Percentiles rank a stretch among this genome's conserved stretches.
These are phyloP conservation scores for Penicillium brasilianum DNA, from an alignment of 2,329 filamentous ascomycete species.

Conservation along the genomic window DNA sequence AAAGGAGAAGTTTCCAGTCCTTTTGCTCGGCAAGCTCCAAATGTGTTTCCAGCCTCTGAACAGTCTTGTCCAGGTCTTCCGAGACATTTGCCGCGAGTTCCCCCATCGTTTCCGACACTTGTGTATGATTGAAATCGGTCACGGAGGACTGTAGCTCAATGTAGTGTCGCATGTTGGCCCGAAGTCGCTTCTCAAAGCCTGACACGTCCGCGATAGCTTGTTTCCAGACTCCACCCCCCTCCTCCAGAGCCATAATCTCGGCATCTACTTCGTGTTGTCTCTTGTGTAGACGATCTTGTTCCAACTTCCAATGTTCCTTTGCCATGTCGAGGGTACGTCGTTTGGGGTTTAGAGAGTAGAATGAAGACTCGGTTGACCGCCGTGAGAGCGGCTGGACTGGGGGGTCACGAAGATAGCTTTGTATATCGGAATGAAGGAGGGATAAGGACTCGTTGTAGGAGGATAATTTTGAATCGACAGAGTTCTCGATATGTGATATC, in stretches of 20 bases:
- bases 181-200: conserved; percentile 54
- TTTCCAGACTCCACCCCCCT: conserved; percentile 64
- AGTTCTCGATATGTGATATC: conserved; percentile 60
- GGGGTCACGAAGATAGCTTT: conserved; percentile 57
- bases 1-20: conserved; percentile 66
- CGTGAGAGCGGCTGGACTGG: conserved; percentile 47
- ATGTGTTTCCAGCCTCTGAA: conserved; percentile 54
- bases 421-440: conserved; percentile 61
- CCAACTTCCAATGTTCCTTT: conserved; percentile 60
- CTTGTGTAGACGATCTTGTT: conserved; percentile 52
- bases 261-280: conserved; percentile 54
- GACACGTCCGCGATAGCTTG: conserved; percentile 58
- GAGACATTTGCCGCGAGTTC: conserved; percentile 42
- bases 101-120: conserved; percentile 26
- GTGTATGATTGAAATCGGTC: conserved; percentile 17
- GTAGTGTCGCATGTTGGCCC: conserved; percentile 39
- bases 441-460: conserved; percentile 62
- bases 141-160: conserved; percentile 33
- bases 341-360: conserved; percentile 59
- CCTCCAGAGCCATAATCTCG: conserved; percentile 62
- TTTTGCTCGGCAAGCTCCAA: conserved; percentile 57
- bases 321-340: conserved; percentile 66
- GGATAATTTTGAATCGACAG: conserved; percentile 62
- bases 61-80: conserved; percentile 53
- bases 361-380: conserved; percentile 43